Conservation (phyloP, 768 basidiomycete species). For the Amanita phalloides region DNA sequence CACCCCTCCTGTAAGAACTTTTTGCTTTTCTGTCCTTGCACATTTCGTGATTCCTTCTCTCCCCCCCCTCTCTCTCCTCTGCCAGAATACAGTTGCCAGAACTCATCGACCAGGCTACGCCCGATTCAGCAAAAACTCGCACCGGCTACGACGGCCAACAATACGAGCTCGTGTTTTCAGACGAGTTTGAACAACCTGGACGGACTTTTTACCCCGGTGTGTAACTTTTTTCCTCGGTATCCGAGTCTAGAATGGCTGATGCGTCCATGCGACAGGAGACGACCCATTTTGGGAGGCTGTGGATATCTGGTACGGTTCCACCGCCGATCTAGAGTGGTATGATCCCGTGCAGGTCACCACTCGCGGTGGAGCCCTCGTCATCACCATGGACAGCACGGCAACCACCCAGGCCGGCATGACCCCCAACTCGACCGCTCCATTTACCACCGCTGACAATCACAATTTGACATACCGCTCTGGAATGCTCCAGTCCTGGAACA, state of each 20-base stretch:
- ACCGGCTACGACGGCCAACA: conserved; percentile 63
- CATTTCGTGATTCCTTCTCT: background rate
- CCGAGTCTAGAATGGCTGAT: background rate
- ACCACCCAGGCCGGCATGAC: conserved; percentile 22
- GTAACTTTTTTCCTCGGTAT: background rate
- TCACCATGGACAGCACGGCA: conserved; percentile 46
- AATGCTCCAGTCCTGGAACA: conserved; percentile 88
- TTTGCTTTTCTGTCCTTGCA: background rate
- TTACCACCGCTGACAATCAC: conserved; percentile 39
- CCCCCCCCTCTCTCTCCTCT: no score
- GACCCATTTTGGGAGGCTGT: conserved; percentile 66
- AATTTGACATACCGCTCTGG: conserved; percentile 54
- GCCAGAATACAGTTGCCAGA: conserved; percentile 37
- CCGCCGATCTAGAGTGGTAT: conserved; percentile 69
- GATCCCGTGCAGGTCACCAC: conserved; percentile 60
- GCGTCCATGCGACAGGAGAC: conserved; percentile 27
- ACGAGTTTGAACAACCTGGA: conserved; percentile 65
- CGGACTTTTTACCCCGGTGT: conserved; percentile 46
- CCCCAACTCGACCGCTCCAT: conserved; percentile 32
- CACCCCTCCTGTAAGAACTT: conserved; percentile 34
- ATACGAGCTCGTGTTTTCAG: conserved; percentile 65
- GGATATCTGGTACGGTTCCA: conserved; percentile 64
- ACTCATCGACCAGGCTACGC: conserved; percentile 66
- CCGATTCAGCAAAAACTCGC: conserved; percentile 40
- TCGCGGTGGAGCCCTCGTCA: conserved; percentile 50